These are phyloP conservation scores for Vaccinium vitisidaea DNA, from an alignment of 148 eudicot species.

Conservation along the genomic window DNA sequence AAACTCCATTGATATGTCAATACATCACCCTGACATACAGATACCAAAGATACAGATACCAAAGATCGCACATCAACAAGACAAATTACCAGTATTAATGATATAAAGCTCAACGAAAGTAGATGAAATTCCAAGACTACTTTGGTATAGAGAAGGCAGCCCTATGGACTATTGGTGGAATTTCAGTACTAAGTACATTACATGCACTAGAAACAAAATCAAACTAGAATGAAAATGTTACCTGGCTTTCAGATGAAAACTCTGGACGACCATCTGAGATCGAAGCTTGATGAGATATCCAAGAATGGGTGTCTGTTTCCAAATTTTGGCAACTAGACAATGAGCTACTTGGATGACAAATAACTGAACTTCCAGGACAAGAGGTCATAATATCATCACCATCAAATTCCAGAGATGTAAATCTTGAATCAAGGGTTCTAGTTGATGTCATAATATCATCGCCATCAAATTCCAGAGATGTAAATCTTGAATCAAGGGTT, in stretches of 20 bases:
- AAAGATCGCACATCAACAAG: neutral
- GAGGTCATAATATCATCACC: slow-evolving; percentile 30
- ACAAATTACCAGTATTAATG: neutral
- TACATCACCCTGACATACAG: neutral
- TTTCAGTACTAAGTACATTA: neutral
- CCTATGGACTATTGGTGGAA: neutral
- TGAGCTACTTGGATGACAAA: slow-evolving; percentile 20
- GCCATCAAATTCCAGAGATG: slow-evolving; percentile 22
- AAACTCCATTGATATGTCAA: neutral
- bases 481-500: slow-evolving; percentile 16
- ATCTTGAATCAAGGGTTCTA: slow-evolving; percentile 18
- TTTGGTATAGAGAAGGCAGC: slow-evolving; percentile 1
- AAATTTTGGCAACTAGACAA: slow-evolving; percentile 41
- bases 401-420: slow-evolving; percentile 22
- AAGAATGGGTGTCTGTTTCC: slow-evolving; percentile 10
- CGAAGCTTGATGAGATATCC: slow-evolving; percentile 35
- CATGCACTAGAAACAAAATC: neutral
- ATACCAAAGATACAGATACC: neutral
- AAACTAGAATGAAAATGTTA: slow-evolving; percentile 16
- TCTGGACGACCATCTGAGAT: slow-evolving; percentile 28
- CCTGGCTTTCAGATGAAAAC: slow-evolving; percentile 47
- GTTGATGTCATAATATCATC: slow-evolving; percentile 25
- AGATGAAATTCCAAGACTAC: neutral
- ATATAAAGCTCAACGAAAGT: neutral
- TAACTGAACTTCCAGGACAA: slow-evolving; percentile 20